Percentiles rank a stretch among this genome's conserved stretches.
phyloP scores from a whole-genome alignment of 2,329 filamentous ascomycete species.

The Biscogniauxia sp. region DNA sequence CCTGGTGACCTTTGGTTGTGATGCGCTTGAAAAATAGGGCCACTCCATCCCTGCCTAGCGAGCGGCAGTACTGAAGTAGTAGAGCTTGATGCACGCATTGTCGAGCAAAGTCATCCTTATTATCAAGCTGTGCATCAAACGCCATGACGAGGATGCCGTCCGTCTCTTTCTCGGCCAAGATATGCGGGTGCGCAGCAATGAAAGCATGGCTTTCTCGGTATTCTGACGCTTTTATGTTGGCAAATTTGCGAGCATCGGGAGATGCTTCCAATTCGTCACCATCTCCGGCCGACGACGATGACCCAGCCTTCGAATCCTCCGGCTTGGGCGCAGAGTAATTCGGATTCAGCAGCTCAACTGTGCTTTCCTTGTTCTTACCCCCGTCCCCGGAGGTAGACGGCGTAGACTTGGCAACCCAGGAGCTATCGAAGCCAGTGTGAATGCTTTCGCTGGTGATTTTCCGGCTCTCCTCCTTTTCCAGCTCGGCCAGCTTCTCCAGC shows the following conservation, averaged over 20 bases:
- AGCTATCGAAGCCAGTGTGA: conserved; percentile 87
- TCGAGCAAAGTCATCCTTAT: conserved; percentile 70
- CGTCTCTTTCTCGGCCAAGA: conserved; percentile 81
- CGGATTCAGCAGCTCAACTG: conserved; percentile 77
- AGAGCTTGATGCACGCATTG: conserved; percentile 93
- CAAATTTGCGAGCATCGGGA: conserved; percentile 75
- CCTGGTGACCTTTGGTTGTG: conserved; percentile 84
- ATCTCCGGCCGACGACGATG: conserved; percentile 44
- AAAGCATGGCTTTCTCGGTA: conserved; percentile 73
- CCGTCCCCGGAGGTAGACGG: conserved; percentile 35
- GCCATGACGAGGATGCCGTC: conserved; percentile 89
- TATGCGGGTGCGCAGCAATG: conserved; percentile 72
- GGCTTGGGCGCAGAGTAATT: conserved; percentile 39
- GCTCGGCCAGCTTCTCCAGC: conserved; percentile 67
- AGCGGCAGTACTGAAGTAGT: conserved; percentile 90
- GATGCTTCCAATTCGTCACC: conserved; percentile 76
- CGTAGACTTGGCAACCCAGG: conserved; percentile 57
- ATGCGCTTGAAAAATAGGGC: conserved; percentile 95
- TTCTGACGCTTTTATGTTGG: conserved; percentile 71
- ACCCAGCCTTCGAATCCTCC: conserved; percentile 21
- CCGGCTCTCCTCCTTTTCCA: conserved; percentile 79
- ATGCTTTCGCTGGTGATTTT: conserved; percentile 95
- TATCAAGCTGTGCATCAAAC: conserved; percentile 81
- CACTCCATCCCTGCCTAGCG: conserved; percentile 84
- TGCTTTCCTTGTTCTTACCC: conserved; percentile 47